Evolutionary conservation across 108 stramenopile species (phyloP), one percentile per base, ranked within the genome.

Genomic region (Cyclostephanos invisitatus): DNA sequence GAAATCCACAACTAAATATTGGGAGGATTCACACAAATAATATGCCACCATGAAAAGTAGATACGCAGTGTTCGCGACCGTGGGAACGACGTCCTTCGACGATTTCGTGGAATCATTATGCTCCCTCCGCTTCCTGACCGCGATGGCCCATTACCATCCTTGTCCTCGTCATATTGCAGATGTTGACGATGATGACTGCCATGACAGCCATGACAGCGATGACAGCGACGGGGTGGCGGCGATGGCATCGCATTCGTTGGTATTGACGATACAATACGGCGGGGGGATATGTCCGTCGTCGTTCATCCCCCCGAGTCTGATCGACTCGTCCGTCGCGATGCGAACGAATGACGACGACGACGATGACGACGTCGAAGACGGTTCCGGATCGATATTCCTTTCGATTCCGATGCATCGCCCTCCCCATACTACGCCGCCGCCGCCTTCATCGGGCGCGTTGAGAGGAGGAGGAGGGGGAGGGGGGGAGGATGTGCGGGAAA

Each of bases 31-130:
- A 32, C 32, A 32, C 2, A 32, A 14, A 3, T 14, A 14, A 46
- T 15, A 46, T 42, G 9, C 44, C 44, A 9, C 22, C 22, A 61
- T 61, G 60, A 61, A 61, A 40, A 40, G 38, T 17, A n/a, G n/a
- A n/a, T 40, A 60, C 32, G 35, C 53, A 56, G 86, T 96, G 12
- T 96, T 97, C 67, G 96, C 96, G 21, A 97, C 97, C 10, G 97
- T 98, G 8, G 97, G 97, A 27, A 98, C 97, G 5, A 98, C 97
- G 25, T 80, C 70, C 29, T 98, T 98, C 70, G 95, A 97, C 56
- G 68, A 71, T 25, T 82, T 97, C 11, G 70, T 96, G 27, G 20
- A 82, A 59, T 83, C 82, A 15, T 56, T 88, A 22, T 83, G 89
- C 53, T 64, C 83, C 15, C 59, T 80, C 10, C 47, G 73, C 25